A percentile compares a stretch with the other conserved stretches of the same genome.
Conservation (phyloP, 2,329 filamentous ascomycete genomes). For the Ceratocystis diversiconidia region DNA sequence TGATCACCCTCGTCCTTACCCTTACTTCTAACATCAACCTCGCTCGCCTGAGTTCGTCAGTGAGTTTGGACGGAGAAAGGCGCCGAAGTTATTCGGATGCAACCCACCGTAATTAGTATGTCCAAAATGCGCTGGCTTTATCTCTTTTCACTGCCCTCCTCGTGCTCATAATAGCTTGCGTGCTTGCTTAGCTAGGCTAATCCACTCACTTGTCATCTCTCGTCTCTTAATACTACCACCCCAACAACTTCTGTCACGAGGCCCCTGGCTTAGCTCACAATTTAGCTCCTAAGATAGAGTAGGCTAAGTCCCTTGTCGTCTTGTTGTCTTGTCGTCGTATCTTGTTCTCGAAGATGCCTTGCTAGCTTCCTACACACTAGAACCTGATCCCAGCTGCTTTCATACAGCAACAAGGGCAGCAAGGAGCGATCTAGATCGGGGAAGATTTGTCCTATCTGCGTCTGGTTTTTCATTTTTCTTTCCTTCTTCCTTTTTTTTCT, state of each 20-base stretch:
- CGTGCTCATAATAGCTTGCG: not conserved
- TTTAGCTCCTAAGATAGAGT: not conserved
- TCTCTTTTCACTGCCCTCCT: not conserved
- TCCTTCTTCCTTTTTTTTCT: not conserved
- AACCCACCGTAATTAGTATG: not conserved
- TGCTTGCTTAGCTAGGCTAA: not conserved
- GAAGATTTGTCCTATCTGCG: not conserved
- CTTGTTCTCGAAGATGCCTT: constrained; percentile 6
- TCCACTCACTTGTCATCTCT: not conserved
- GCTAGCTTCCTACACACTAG: not conserved
- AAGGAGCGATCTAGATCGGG: not conserved
- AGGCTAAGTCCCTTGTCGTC: not conserved
- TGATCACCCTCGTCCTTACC: no score
- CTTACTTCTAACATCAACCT: not conserved
- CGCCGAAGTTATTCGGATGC: not conserved
- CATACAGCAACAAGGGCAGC: not conserved
- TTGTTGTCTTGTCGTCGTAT: not conserved
- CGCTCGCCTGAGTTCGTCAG: not conserved
- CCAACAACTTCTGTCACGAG: not conserved
- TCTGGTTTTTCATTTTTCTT: not conserved
- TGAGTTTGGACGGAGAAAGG: not conserved
- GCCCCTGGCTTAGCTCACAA: not conserved
- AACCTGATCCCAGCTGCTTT: not conserved
- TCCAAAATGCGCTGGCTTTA: not conserved
- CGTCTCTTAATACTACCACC: not conserved